Conservation (phyloP, 106 monocot genomes). For the Posidonia australis region DNA sequence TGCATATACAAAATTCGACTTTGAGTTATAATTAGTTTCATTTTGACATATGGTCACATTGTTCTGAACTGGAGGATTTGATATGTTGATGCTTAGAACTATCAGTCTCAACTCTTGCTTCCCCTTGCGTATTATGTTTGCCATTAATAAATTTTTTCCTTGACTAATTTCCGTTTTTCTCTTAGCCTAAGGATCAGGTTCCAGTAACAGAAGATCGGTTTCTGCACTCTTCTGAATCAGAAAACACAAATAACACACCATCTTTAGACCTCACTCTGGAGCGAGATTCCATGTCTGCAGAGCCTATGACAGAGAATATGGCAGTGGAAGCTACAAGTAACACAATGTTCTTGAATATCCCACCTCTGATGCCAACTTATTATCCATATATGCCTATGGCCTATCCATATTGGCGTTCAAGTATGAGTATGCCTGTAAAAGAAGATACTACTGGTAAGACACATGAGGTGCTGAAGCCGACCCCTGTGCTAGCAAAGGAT, state of each 20-base stretch:
- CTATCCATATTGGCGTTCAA: constrained; percentile 31
- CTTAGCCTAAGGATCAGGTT: constrained; percentile 28
- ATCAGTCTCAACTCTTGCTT: too few relatives aligned
- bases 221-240: constrained; percentile 7
- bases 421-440: background rate
- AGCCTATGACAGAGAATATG: constrained; percentile 1
- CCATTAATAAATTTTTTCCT: too few relatives aligned
- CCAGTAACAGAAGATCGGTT: constrained; percentile 21
- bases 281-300: constrained; percentile 13
- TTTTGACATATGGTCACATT: too few relatives aligned
- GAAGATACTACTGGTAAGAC: constrained; percentile 11
- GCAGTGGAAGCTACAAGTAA: constrained; percentile 5
- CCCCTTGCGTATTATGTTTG: too few relatives aligned
- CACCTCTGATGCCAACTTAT: constrained; percentile 26
- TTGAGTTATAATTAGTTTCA: too few relatives aligned
- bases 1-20: too few relatives aligned
- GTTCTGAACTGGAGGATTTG: too few relatives aligned
- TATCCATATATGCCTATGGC: constrained; percentile 31
- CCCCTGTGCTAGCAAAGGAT: constrained; percentile 44
- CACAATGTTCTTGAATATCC: background rate
- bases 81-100: too few relatives aligned
- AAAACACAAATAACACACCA: constrained; percentile 14
- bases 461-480: constrained; percentile 55
- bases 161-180: background rate
- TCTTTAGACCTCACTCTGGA: constrained; percentile 14